Evolutionary conservation across 352 stramenopile species (phyloP).

Genomic region (Globisporangium cederbergense): DNA sequence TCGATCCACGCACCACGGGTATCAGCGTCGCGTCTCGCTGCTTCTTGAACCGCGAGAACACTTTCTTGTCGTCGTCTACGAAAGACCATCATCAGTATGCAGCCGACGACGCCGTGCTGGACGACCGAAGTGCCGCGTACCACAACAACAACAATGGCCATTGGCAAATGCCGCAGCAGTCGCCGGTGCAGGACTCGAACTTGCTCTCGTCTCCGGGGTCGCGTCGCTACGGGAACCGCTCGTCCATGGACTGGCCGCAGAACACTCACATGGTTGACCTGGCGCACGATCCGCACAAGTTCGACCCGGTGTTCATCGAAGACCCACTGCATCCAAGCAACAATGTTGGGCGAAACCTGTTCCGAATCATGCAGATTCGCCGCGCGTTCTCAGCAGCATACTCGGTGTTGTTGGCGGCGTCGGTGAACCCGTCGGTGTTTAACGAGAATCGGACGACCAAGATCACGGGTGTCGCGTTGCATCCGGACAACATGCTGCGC

Average conservation of each 20-base stretch:
- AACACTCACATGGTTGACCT: conserved; percentile 41
- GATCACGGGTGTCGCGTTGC: conserved; percentile 63
- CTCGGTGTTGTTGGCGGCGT: conserved; percentile 57
- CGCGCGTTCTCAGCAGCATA: conserved; percentile 75
- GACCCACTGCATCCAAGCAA: conserved; percentile 92
- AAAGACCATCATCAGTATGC: conserved; percentile 48
- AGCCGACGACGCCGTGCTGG: conserved; percentile 41
- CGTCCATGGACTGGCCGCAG: conserved; percentile 54
- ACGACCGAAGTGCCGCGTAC: conserved; percentile 36
- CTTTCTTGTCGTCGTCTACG: conserved; percentile 15
- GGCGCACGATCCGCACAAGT: conserved; percentile 87
- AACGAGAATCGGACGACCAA: conserved; percentile 49
- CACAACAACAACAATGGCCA: conserved; percentile 45
- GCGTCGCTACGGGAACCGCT: conserved; percentile 65
- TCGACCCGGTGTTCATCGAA: conserved; percentile 95
- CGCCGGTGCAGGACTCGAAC: conserved; percentile 47
- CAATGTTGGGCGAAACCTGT: conserved; percentile 96
- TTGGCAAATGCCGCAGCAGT: conserved; percentile 55
- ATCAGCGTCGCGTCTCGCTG: conserved; percentile 85
- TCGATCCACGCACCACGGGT: conserved; percentile 87
- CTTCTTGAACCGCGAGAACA: conserved; percentile 79
- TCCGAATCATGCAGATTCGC: conserved; percentile 91
- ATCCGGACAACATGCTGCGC: conserved; percentile 79
- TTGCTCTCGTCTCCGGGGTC: conserved; percentile 55
- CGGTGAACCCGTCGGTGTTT: conserved; percentile 50